Base-by-base conservation (phyloP, 192 early-diverging fungal species). In the Spizellomyces sp. region DNA sequence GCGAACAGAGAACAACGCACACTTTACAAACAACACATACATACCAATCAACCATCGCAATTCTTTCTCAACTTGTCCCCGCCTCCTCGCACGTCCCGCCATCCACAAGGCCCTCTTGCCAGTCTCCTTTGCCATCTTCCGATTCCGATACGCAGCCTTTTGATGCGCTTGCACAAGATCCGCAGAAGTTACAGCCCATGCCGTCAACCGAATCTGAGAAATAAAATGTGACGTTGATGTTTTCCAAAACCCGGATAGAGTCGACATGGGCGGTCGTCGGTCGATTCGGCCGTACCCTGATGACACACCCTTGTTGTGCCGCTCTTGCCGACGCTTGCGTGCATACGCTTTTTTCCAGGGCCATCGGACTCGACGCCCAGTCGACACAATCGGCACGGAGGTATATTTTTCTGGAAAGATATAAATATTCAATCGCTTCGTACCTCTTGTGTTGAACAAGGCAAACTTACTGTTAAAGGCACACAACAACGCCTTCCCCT, bases 221-320 rank as follows among this genome's bases (percentile, higher is more conserved):
- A 54, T 54, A 54, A 54, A 54, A 54, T 54, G 50, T n/a, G 50
- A 54, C 50, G 14, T 19, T 12, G 50, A 54, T 54, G 12, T 54
- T 54, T 54, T 54, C 50, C 50, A 54, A 19, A 54, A 54, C 14
- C 50, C 50, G 50, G 50, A 54, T n/a, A 54, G 50, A 54, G 50
- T 19, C 14, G 17, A 54, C 12, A 12, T 54, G 50, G 50, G 17
- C 17, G 50, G 50, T 12, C 17, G 50, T 54, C 50, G 14, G 12
- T 54, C 50, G 14, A 54, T 54, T 54, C 50, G 12, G 12, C 50
- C 50, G 17, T 54, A 54, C 17, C 50, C 50, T 0, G 50, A 54
- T n/a, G 50, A 54, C 4, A n/a, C 17, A 4, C 50, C 50, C 50
- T n/a, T 54, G 4, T 54, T 12, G 12, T n/a, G 50, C 2, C 50